phyloP scores from a whole-genome alignment of 768 basidiomycete species.

The Chalciporus pseudorubinellus region DNA sequence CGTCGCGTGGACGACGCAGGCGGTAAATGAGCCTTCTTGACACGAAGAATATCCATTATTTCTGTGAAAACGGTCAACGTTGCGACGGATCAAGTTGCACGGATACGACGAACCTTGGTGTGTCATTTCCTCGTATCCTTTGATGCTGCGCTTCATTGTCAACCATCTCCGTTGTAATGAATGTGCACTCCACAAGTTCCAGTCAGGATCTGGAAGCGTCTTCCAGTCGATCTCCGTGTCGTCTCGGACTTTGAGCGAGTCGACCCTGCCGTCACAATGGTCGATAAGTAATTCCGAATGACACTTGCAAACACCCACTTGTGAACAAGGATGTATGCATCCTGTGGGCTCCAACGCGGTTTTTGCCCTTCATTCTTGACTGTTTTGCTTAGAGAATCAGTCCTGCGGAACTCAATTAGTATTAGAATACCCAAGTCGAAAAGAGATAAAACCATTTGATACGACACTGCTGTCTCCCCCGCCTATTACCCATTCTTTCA shows the following conservation, averaged over 20 bases:
- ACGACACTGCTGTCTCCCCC: conserved; percentile 81
- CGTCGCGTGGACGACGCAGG: conserved; percentile 36
- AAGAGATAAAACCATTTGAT: conserved; percentile 69
- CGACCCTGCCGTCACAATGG: conserved; percentile 48
- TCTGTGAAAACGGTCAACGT: conserved; percentile 41
- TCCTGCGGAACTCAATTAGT: conserved; percentile 44
- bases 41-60: conserved; percentile 76
- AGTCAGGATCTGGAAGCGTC: conserved; percentile 63
- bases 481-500: conserved; percentile 70
- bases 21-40: conserved; percentile 67
- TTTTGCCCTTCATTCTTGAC: conserved; percentile 70
- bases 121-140: conserved; percentile 77
- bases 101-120: conserved; percentile 55
- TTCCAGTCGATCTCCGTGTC: conserved; percentile 90
- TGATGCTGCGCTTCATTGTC: conserved; percentile 74
- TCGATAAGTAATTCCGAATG: background rate
- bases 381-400: conserved; percentile 68
- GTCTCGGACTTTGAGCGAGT: conserved; percentile 69
- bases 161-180: conserved; percentile 76
- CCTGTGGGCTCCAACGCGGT: conserved; percentile 71
- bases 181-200: conserved; percentile 86
- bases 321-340: conserved; percentile 78
- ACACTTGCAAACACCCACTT: conserved; percentile 45
- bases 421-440: background rate
- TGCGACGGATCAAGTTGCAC: background rate